A percentile compares a stretch with the other conserved stretches of the same genome.
These are phyloP conservation scores for Apiospora rasikravindrae DNA, from an alignment of 2,329 filamentous ascomycete species.

Conservation along the genomic window DNA sequence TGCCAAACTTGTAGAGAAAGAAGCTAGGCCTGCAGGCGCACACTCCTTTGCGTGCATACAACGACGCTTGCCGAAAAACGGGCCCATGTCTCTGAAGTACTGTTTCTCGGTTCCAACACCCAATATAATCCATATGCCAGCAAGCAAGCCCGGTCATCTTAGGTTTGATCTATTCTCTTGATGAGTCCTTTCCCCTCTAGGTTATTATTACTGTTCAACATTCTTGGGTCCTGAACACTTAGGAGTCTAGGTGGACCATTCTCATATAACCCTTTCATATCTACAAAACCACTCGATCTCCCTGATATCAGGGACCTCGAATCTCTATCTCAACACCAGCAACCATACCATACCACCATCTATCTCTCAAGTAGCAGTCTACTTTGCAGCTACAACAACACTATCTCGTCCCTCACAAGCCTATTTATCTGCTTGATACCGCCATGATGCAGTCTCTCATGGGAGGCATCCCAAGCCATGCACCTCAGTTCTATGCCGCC, in stretches of 20 bases:
- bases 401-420: conserved; percentile 20
- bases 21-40: conserved; percentile 38
- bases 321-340: conserved; percentile 10
- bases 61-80: conserved; percentile 39
- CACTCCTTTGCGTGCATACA: conserved; percentile 39
- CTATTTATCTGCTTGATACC: conserved; percentile 22
- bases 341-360: neutral
- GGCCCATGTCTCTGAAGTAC: conserved; percentile 41
- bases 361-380: conserved; percentile 11
- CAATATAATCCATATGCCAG: conserved; percentile 42
- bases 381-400: conserved; percentile 19
- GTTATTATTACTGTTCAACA: conserved; percentile 33
- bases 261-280: conserved; percentile 18
- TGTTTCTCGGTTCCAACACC: conserved; percentile 43
- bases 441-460: conserved; percentile 44
- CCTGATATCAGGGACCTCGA: neutral
- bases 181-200: conserved; percentile 33
- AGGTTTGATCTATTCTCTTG: conserved; percentile 36
- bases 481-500: conserved; percentile 41
- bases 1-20: conserved; percentile 35
- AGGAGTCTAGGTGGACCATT: conserved; percentile 22
- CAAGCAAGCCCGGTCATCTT: conserved; percentile 35
- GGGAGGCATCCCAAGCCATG: conserved; percentile 39
- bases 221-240: conserved; percentile 30
- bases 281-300: conserved; percentile 23